Evolutionary conservation across 345 rosid species (phyloP).

Genomic region (Aquilaria malaccensis): DNA sequence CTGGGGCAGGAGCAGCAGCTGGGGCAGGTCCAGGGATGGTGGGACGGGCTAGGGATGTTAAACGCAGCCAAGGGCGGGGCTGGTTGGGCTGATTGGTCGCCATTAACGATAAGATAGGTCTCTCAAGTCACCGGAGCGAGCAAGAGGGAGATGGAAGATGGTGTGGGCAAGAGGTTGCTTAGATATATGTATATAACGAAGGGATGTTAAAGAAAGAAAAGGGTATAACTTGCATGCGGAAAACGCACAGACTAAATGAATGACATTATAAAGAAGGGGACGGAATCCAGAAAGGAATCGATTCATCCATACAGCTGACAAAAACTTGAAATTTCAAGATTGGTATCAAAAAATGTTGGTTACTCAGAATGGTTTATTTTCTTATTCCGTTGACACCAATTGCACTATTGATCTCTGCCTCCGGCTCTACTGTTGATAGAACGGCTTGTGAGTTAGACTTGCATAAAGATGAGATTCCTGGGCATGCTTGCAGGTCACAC

Average conservation of each 20-base stretch:
- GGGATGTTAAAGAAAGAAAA: background rate
- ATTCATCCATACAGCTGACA: conserved; percentile 26
- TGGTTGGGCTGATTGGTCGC: conserved; percentile 31
- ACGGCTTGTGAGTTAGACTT: background rate
- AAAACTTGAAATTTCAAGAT: conserved; percentile 24
- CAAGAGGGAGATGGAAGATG: background rate
- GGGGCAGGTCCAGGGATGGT: conserved; percentile 24
- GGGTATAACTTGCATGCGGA: background rate
- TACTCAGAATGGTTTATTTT: background rate
- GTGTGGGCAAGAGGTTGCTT: background rate
- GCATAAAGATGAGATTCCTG: background rate
- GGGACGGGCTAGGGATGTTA: conserved; percentile 25
- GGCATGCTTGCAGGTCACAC: conserved; percentile 1
- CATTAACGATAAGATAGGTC: conserved; percentile 10
- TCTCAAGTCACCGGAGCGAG: background rate
- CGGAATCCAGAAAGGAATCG: conserved; percentile 36
- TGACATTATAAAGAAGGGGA: background rate
- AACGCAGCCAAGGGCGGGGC: conserved; percentile 53
- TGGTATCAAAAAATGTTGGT: conserved; percentile 22
- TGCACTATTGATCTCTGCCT: background rate
- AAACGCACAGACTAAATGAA: conserved; percentile 3
- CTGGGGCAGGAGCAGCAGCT: conserved; percentile 26
- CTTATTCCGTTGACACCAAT: background rate
- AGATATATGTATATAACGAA: background rate
- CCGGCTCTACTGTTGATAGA: background rate